phyloP scores from a whole-genome alignment of 2,329 filamentous ascomycete genomes.

The Cercospora sojina region DNA sequence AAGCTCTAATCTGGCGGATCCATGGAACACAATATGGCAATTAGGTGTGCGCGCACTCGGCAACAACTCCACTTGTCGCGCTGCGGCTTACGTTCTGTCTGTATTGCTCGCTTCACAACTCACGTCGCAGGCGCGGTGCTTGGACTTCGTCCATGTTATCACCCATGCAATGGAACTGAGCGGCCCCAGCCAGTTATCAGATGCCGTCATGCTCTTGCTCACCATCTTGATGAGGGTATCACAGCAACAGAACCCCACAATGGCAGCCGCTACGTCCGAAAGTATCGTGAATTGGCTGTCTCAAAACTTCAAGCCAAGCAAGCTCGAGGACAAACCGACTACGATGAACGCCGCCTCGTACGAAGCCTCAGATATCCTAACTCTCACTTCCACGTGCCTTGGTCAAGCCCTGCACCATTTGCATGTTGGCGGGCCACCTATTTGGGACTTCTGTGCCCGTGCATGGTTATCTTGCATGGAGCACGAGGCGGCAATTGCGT shows the following conservation, averaged over 20 bases:
- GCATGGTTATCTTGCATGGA: constrained; percentile 45
- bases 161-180: constrained; percentile 75
- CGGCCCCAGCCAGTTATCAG: constrained; percentile 75
- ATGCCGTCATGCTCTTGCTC: constrained; percentile 75
- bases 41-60: constrained; percentile 68
- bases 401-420: constrained; percentile 48
- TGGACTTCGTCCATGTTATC: constrained; percentile 69
- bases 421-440: constrained; percentile 33
- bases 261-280: constrained; percentile 65
- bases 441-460: constrained; percentile 46
- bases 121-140: constrained; percentile 65
- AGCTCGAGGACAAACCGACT: constrained; percentile 62
- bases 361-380: constrained; percentile 64
- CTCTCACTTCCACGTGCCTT: constrained; percentile 68
- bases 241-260: constrained; percentile 66
- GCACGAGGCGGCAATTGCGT: constrained; percentile 48
- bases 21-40: constrained; percentile 77
- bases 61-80: constrained; percentile 68
- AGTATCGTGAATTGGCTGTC: constrained; percentile 80
- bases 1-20: constrained; percentile 43
- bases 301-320: constrained; percentile 72
- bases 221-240: constrained; percentile 64
- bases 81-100: constrained; percentile 72
- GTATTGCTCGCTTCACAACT: constrained; percentile 65
- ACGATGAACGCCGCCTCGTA: constrained; percentile 64